These are phyloP conservation scores for Schizopora paradoxa DNA, from an alignment of 1,284 basidiomycete genomes.

Conservation along the genomic window DNA sequence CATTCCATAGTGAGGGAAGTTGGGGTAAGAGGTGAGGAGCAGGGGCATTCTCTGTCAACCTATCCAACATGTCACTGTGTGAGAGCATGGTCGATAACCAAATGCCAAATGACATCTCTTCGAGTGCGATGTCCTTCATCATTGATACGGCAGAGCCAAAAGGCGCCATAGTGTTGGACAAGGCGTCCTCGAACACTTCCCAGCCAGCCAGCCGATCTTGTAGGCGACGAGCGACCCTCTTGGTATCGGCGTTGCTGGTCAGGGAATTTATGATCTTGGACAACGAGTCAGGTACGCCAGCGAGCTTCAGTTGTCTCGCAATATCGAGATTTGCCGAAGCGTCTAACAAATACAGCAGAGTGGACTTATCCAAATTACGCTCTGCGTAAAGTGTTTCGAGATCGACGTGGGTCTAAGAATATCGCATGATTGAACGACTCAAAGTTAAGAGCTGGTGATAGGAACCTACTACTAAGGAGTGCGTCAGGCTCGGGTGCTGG, in stretches of 20 bases:
- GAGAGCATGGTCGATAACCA: slow-evolving; percentile 64
- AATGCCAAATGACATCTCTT: slow-evolving; percentile 63
- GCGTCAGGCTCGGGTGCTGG: slow-evolving; percentile 46
- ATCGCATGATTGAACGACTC: slow-evolving; percentile 3
- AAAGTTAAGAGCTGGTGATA: slow-evolving; percentile 29
- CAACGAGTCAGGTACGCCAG: slow-evolving; percentile 39
- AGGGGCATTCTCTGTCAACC: slow-evolving; percentile 40
- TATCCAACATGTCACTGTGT: slow-evolving; percentile 44
- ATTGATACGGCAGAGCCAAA: slow-evolving; percentile 42
- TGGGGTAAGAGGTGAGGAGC: slow-evolving; percentile 30
- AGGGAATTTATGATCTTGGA: slow-evolving; percentile 35
- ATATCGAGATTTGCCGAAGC: slow-evolving; percentile 61
- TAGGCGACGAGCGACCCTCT: slow-evolving; percentile 41
- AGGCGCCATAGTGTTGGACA: slow-evolving; percentile 48
- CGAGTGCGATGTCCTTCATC: slow-evolving; percentile 52
- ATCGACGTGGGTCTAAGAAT: slow-evolving; percentile 48
- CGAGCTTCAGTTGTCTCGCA: slow-evolving; percentile 39
- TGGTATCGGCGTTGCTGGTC: slow-evolving; percentile 36
- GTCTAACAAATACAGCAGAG: slow-evolving; percentile 49
- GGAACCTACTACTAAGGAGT: slow-evolving; percentile 41
- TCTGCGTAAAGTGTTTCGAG: slow-evolving; percentile 48
- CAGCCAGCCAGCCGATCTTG: slow-evolving; percentile 50
- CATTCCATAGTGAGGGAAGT: slow-evolving; percentile 30
- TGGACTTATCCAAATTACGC: slow-evolving; percentile 47
- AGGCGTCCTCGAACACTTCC: slow-evolving; percentile 52